Base-by-base conservation (phyloP, 495 filamentous ascomycete genomes). In the Penicillium desertorum region DNA sequence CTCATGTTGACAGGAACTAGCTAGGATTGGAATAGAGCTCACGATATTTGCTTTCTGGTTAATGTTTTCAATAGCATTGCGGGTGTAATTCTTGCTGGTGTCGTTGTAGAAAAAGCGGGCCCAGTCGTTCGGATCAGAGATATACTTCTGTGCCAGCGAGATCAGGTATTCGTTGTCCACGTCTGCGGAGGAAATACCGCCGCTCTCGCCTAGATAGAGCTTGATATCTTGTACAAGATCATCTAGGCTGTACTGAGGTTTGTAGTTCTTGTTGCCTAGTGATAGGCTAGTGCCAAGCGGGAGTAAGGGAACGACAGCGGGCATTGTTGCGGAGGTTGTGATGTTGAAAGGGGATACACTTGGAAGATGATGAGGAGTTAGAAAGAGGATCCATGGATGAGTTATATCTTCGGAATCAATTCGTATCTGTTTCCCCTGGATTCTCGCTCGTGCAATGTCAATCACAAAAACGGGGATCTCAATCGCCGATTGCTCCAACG, bases 41-140 rank as follows among this genome's bases (percentile, higher is more conserved):
- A 62, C 72, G 47, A 75, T 67, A 45, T 75, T 75, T 11, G 72
- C 72, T 48, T 71, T 71, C 12, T 61, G 63, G 25, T 73, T 75
- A 48, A 75, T 75, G 32, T 73, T 71, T 30, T 69, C 72, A 27
- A 75, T 71, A 0, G 66, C 63, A 59, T 75, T 75, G 2, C 72
- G 68, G 6, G 72, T 75, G 45, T 75, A 75, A 41, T 70, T 71
- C 55, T 73, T 75, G 61, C 67, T 69, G 2, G 65, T 59, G 41
- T 75, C 72, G 42, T 73, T 73, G 56, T 68, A 46, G 50, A 64
- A 70, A 56, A 60, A 75, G 1, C 61, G 62, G 30, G 66, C 58
- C 72, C 72, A 75, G 49, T 73, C 72, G 29, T 56, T 62, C 1
- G 65, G 66, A 39, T 73, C 64, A 14, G 68, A 66, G n/a, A 59